Base-by-base conservation (phyloP, 2,329 filamentous ascomycete species). In the Hirsutella minnesotensis region DNA sequence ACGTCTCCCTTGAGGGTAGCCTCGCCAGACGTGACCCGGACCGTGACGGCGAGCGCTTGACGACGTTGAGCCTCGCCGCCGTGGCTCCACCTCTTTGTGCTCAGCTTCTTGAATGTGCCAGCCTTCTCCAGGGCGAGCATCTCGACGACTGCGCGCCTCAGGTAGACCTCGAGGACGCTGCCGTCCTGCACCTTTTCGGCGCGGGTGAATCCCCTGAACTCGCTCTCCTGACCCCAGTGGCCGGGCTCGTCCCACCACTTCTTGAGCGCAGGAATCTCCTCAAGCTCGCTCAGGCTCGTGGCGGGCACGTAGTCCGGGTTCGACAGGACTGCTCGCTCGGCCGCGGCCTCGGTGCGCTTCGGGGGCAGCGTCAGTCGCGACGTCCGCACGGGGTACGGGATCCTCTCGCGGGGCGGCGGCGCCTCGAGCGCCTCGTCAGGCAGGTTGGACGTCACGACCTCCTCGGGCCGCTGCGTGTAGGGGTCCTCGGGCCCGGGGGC, bases 211-310 rank as follows among this genome's bases (percentile, higher is more conserved):
- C 65, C 62, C 15, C 52, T 53, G 47, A 72, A 69, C 39, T 63
- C 52, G 51, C 65, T 68, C 45, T 66, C 64, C 31, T 59, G 44
- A 38, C 62, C 62, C 72, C 75, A 78, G 52, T 76, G 65, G n/a
- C 63, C 62, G n/a, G 61, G 58, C 41, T 63, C 56, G 8, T 75
- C 65, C 73, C 74, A 79, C 74, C 73, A 79, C 21, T 57, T 59
- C 29, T 59, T 59, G 31, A 75, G 46, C 1, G 67, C 62, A 34
- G 66, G 67, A 12, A 76, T 65, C 40, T 67, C 60, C 46, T 70
- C 66, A 3, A 79, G 61, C 0, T 61, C 70, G 0, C 65, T 61
- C 8, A 63, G 62, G 4, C 57, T 59, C 13, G 58, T 57, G 15
- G 75, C 75, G 3, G 73, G 72, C 3, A 56, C 53, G 54, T 78